These are phyloP conservation scores for Aspergillus pseudotamarii DNA, from an alignment of 2,329 filamentous ascomycete genomes.

Conservation along the genomic window DNA sequence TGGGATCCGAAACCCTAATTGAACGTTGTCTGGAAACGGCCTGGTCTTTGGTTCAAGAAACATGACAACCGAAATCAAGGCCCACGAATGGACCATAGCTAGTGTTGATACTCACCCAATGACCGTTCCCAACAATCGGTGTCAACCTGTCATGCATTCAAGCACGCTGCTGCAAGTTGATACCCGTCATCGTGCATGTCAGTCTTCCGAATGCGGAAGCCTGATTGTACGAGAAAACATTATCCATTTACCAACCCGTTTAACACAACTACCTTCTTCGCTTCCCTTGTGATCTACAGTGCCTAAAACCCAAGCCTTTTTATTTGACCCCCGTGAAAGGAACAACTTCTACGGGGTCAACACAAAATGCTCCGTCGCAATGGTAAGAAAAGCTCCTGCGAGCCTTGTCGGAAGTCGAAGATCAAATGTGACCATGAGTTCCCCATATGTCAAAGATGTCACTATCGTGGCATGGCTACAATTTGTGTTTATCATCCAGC, in stretches of 20 bases:
- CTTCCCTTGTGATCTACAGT: neutral
- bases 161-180: neutral
- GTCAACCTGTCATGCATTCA: neutral
- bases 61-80: neutral
- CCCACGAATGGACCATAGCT: neutral
- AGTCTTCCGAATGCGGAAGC: neutral
- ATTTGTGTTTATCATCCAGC: neutral
- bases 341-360: neutral
- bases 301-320: neutral
- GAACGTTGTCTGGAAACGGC: neutral
- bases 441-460: neutral
- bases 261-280: neutral
- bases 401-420: neutral
- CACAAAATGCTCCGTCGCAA: neutral
- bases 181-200: neutral
- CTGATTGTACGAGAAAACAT: neutral
- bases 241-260: neutral
- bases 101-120: too few relatives aligned
- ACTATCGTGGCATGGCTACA: neutral
- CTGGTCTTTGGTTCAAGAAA: neutral
- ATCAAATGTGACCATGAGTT: neutral
- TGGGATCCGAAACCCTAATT: neutral
- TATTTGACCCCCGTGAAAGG: neutral
- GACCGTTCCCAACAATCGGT: neutral
- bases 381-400: neutral